Conservation (phyloP, 2,329 filamentous ascomycete genomes). For the Colletotrichum sansevieriae region DNA sequence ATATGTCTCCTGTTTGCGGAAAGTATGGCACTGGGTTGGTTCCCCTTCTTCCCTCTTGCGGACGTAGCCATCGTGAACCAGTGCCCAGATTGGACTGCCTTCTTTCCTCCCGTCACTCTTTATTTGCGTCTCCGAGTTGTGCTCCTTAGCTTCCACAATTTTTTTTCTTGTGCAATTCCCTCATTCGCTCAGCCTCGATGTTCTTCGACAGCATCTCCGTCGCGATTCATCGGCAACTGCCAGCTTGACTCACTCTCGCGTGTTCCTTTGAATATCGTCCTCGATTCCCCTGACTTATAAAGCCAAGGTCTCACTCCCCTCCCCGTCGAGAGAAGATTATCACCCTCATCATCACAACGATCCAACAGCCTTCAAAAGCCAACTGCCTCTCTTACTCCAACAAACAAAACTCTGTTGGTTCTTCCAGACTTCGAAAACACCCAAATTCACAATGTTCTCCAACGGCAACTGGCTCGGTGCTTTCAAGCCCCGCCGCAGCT, state of each 20-base stretch:
- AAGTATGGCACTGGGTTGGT: background rate
- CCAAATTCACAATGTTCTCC: constrained; percentile 28
- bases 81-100: constrained; percentile 3
- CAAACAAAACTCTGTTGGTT: constrained; percentile 12
- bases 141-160: background rate
- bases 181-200: background rate
- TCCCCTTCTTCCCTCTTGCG: constrained; percentile 19
- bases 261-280: constrained; percentile 10
- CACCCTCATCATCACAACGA: constrained; percentile 16
- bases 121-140: background rate
- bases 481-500: constrained; percentile 33
- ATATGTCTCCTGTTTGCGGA: constrained; percentile 31
- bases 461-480: constrained; percentile 38
- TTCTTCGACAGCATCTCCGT: constrained; percentile 27
- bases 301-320: constrained; percentile 22
- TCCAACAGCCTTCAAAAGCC: background rate
- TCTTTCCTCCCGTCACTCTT: constrained; percentile 2
- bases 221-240: constrained; percentile 5
- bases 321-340: background rate
- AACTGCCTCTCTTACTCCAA: background rate
- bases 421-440: constrained; percentile 17
- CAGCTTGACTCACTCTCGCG: constrained; percentile 17
- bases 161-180: background rate
- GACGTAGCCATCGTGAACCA: constrained; percentile 28
- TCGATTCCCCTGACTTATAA: constrained; percentile 30